These are phyloP conservation scores for Penicillium sp. DNA, from an alignment of 2,329 filamentous ascomycete genomes.

Conservation along the genomic window DNA sequence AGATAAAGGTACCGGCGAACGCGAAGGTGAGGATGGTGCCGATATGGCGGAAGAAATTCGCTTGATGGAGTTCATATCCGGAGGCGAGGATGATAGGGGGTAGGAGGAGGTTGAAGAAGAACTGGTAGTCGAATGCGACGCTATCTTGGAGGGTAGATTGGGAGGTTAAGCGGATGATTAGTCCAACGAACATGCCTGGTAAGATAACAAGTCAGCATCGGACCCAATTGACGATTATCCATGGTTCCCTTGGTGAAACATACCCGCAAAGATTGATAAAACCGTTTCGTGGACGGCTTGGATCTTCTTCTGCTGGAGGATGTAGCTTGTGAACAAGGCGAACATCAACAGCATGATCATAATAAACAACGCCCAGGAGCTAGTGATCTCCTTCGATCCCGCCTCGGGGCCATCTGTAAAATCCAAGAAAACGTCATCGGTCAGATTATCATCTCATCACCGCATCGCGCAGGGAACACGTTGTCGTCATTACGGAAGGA, in stretches of 20 bases:
- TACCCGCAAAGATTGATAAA: conserved; percentile 95
- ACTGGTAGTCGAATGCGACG: conserved; percentile 97
- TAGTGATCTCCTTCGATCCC: conserved; percentile 88
- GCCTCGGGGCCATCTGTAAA: conserved; percentile 68
- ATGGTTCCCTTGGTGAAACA: not conserved
- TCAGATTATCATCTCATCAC: not conserved
- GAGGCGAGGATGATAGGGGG: conserved; percentile 97
- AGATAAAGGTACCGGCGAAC: conserved; percentile 95
- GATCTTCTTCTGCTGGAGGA: conserved; percentile 93
- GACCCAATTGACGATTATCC: not conserved
- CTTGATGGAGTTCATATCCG: conserved; percentile 95
- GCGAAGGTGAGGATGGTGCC: conserved; percentile 97
- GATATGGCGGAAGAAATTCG: conserved; percentile 98
- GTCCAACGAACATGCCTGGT: conserved; percentile 88
- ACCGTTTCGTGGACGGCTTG: conserved; percentile 98
- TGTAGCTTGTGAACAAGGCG: conserved; percentile 95
- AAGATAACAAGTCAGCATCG: not conserved
- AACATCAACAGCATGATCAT: conserved; percentile 90
- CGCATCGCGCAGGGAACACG: not conserved
- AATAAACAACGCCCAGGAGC: conserved; percentile 97
- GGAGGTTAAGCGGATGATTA: conserved; percentile 79
- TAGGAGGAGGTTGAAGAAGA: conserved; percentile 99
- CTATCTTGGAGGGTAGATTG: conserved; percentile 83
- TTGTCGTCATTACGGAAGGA: not conserved
- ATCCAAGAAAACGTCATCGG: conserved; percentile 10